Evolutionary conservation across 257 asterid genomes (phyloP), one percentile per base, ranked within the genome.

Genomic region (Anisodus acutangulus): DNA sequence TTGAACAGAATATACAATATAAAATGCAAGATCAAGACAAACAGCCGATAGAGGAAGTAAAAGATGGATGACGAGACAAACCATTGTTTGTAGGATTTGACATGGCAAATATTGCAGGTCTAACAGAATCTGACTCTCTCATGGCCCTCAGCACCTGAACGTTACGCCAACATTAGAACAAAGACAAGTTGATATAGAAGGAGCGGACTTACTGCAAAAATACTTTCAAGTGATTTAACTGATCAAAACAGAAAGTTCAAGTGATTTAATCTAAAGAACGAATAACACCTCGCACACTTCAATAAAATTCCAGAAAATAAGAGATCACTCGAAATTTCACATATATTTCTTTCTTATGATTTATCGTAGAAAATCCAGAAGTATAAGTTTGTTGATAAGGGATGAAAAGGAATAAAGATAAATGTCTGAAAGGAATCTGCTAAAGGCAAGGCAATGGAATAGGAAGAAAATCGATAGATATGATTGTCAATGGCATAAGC

Each of bases 91-190:
- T 97, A 84, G 99, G 99, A 92, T 97, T 97, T 62, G 99, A 97
- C 99, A 97, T 97, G 17, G 99, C 98, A 83, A 97, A 97, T 22
- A 97, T 93, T 85, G 98, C 97, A 82, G 99, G 99, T 88, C 93
- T 97, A 35, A 64, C 72, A 84, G 97, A 95, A 88, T 92, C 98
- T 3, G 99, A 95, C 63, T 89, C 94, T 81, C 87, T 88, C 98
- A 97, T 97, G 89, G 98, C 99, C 91, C 88, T 95, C 64, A 97
- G 95, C 87, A 97, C 95, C 99, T 97, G 93, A 81, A 81, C 82
- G 64, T 83, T 74, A 80, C 78, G 70, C 84, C 89, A 88, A 79
- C 81, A 84, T 69, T 69, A 69, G 53, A 31, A 69, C 31, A 78
- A 78, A 26, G 45, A 74, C 63, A 51, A 76, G 81, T 13, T 51